Percentiles rank a stretch among this genome's conserved stretches.
Evolutionary conservation across 805 yeast species (phyloP).

Genomic region (Metschnikowia borealis): DNA sequence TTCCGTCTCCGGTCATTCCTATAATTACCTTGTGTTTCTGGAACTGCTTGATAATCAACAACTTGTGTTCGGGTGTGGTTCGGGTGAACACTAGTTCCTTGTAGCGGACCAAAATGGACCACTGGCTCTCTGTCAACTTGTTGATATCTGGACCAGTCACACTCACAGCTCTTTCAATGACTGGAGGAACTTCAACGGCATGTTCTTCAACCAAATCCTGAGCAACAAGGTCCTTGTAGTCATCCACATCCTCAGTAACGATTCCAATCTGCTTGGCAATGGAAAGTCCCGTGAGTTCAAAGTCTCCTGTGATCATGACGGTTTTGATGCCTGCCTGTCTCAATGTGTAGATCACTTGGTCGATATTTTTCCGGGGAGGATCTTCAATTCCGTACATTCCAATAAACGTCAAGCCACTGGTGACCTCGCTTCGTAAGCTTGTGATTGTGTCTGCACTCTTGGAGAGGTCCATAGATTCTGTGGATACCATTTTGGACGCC

Average conservation of each 20-base stretch:
- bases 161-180: slow-evolving; percentile 25
- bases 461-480: slow-evolving; percentile 9
- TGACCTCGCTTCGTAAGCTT: slow-evolving; percentile 14
- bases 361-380: slow-evolving; percentile 39
- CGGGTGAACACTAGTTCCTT: slow-evolving; percentile 38
- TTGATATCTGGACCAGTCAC: slow-evolving; percentile 32
- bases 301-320: slow-evolving; percentile 52
- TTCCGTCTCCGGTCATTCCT: slow-evolving; percentile 38
- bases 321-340: slow-evolving; percentile 39
- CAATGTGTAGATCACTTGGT: slow-evolving; percentile 27
- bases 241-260: slow-evolving; percentile 23
- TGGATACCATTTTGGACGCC: slow-evolving; percentile 23
- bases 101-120: slow-evolving; percentile 35
- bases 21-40: slow-evolving; percentile 29
- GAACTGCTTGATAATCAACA: slow-evolving; percentile 45
- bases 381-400: slow-evolving; percentile 43
- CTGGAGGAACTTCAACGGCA: slow-evolving; percentile 1
- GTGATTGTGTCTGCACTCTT: slow-evolving; percentile 14
- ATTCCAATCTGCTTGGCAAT: slow-evolving; percentile 46
- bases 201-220: slow-evolving; percentile 4
- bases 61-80: slow-evolving; percentile 49
- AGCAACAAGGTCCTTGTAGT: slow-evolving; percentile 15
- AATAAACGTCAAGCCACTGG: slow-evolving; percentile 22
- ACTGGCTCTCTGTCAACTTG: slow-evolving; percentile 33
- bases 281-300: slow-evolving; percentile 47